Evolutionary conservation across 345 rosid genomes (phyloP).

Genomic region (Psidium friedrichsthalianum): DNA sequence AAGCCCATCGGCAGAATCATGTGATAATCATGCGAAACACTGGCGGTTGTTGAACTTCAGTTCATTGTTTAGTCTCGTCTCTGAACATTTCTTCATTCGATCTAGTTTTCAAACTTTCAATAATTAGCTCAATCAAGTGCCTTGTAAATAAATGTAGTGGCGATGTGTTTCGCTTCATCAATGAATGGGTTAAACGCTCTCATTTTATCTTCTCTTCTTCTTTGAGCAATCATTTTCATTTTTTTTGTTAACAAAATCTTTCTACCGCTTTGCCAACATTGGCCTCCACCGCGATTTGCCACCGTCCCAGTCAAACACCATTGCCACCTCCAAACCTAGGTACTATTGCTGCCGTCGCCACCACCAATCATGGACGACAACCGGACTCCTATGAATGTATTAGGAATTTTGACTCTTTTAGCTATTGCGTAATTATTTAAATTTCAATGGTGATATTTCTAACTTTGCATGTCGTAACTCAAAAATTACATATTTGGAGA

Average conservation of each 20-base stretch:
- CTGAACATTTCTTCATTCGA: background rate
- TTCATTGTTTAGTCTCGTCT: background rate
- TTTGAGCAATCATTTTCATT: background rate
- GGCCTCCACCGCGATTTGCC: background rate
- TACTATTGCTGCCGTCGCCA: background rate
- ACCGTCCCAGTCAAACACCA: background rate
- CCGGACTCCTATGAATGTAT: fast-evolving
- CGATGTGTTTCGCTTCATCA: background rate
- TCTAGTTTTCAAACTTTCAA: background rate
- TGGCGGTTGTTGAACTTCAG: background rate
- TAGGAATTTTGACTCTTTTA: background rate
- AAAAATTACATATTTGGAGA: background rate
- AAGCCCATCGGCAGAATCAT: background rate
- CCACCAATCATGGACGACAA: background rate
- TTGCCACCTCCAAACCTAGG: background rate
- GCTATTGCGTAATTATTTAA: fast-evolving
- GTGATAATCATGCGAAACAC: background rate
- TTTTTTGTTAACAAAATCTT: background rate
- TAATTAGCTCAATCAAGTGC: background rate
- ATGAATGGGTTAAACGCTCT: background rate
- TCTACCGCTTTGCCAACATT: background rate
- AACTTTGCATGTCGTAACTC: background rate
- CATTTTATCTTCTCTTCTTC: background rate
- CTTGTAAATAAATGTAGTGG: background rate
- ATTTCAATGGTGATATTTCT: background rate